A percentile compares a stretch with the other conserved stretches of the same genome.
Evolutionary conservation across 2,329 filamentous ascomycete species (phyloP).

Genomic region (Leptographium wingfieldii): DNA sequence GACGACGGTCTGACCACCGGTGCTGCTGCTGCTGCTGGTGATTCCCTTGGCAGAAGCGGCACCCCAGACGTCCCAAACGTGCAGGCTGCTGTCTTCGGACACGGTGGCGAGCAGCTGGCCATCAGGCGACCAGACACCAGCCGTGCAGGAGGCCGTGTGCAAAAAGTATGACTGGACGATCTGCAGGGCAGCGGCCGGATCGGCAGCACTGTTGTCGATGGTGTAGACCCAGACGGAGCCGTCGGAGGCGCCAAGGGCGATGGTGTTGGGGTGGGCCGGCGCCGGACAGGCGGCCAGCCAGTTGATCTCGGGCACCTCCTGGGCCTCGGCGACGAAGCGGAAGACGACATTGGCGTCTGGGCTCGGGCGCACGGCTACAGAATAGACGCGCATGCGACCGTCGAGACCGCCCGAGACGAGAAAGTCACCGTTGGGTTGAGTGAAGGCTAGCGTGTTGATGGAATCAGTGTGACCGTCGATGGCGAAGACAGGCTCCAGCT

Average conservation of each 20-base stretch:
- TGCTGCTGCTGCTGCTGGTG: constrained; percentile 14
- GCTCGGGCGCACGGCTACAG: constrained; percentile 31
- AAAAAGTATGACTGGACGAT: constrained; percentile 89
- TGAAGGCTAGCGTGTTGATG: constrained; percentile 77
- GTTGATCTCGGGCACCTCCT: constrained; percentile 91
- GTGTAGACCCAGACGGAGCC: constrained; percentile 94
- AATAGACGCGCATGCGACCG: constrained; percentile 64
- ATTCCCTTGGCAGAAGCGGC: constrained; percentile 50
- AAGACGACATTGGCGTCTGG: constrained; percentile 22
- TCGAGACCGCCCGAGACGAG: constrained; percentile 81
- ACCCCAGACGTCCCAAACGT: constrained; percentile 87
- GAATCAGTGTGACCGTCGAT: constrained; percentile 89
- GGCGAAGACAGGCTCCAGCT: constrained; percentile 53
- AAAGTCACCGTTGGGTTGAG: constrained; percentile 69
- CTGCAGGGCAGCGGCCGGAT: constrained; percentile 48
- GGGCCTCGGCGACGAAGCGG: constrained; percentile 59
- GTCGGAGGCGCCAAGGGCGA: constrained; percentile 81
- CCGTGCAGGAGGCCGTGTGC: constrained; percentile 76
- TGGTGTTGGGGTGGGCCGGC: constrained; percentile 57
- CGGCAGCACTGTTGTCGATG: constrained; percentile 47
- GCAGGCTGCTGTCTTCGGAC: constrained; percentile 75
- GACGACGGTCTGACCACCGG: constrained; percentile 48
- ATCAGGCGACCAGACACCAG: constrained; percentile 81
- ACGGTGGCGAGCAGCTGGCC: constrained; percentile 80
- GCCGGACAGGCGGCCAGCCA: constrained; percentile 73